A percentile compares a stretch with the other conserved stretches of the same genome.
Conservation (phyloP, 768 basidiomycete species). For the Lactarius sp. region DNA sequence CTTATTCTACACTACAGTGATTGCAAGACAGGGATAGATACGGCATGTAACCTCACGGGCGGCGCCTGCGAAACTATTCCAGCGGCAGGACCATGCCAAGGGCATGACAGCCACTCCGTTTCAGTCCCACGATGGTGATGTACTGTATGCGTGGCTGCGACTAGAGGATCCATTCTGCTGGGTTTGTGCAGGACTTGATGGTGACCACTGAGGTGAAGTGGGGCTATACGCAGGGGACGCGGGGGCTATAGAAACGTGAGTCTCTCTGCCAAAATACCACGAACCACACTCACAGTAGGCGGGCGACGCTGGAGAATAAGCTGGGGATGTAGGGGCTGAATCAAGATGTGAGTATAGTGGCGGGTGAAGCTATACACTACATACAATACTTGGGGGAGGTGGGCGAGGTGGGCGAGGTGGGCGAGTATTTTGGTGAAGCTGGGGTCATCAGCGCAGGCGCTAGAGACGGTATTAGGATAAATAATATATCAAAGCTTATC, state of each 20-base stretch:
- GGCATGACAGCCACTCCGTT: background rate
- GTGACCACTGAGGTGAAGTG: constrained; percentile 80
- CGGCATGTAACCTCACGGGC: background rate
- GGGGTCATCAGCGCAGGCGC: constrained; percentile 83
- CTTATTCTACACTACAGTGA: constrained; percentile 23
- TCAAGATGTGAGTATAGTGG: constrained; percentile 17
- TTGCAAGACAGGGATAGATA: constrained; percentile 23
- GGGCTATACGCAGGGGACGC: constrained; percentile 85
- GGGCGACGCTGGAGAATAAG: constrained; percentile 84
- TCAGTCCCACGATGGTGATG: constrained; percentile 51
- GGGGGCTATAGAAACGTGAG: constrained; percentile 47
- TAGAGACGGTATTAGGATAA: constrained; percentile 30
- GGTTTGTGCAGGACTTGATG: constrained; percentile 61
- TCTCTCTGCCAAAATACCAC: background rate
- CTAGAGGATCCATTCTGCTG: constrained; percentile 39
- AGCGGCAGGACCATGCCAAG: background rate
- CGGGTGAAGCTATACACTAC: constrained; percentile 30
- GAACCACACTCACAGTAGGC: constrained; percentile 62
- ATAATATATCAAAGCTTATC: background rate
- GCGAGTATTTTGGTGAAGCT: constrained; percentile 88
- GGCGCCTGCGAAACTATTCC: constrained; percentile 11
- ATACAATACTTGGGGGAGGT: constrained; percentile 90
- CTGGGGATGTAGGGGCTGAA: constrained; percentile 78
- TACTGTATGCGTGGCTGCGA: constrained; percentile 42
- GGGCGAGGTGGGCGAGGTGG: constrained; percentile 90